These are phyloP conservation scores for Acorus calamus DNA, from an alignment of 106 monocot genomes.

Conservation along the genomic window DNA sequence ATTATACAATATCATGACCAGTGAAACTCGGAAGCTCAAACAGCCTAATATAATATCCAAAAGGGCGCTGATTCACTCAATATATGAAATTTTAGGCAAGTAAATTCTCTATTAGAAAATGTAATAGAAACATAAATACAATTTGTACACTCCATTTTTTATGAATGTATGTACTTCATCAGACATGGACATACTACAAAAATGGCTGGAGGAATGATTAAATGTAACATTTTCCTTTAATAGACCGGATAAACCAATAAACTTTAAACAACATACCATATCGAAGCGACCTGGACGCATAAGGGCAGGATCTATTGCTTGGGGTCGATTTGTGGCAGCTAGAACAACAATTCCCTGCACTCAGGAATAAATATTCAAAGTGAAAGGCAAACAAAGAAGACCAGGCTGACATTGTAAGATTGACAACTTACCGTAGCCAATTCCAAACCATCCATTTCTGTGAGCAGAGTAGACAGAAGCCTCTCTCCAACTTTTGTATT, in stretches of 20 bases:
- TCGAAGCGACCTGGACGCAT: constrained; percentile 96
- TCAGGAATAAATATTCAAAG: neutral
- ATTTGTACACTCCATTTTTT: too few species aligned
- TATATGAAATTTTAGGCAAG: too few species aligned
- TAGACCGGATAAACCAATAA: neutral
- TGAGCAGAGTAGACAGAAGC: constrained; percentile 76
- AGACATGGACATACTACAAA: neutral
- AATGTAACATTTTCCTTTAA: too few species aligned
- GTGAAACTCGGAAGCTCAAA: too few species aligned
- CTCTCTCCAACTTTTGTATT: constrained; percentile 77
- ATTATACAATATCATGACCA: too few species aligned
- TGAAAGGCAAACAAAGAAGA: neutral
- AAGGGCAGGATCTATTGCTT: constrained; percentile 89
- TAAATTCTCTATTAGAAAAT: too few species aligned
- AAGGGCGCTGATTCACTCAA: too few species aligned
- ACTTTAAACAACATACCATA: constrained; percentile 33
- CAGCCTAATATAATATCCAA: too few species aligned
- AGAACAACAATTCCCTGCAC: constrained; percentile 89
- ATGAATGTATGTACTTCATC: neutral
- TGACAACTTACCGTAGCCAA: constrained; percentile 37
- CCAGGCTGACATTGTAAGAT: too few species aligned
- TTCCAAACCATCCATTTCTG: constrained; percentile 98
- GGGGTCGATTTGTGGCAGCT: constrained; percentile 89
- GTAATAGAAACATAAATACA: neutral
- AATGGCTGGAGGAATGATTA: neutral